phyloP scores from a whole-genome alignment of 441 rosid genomes.

The Populus hybrid region DNA sequence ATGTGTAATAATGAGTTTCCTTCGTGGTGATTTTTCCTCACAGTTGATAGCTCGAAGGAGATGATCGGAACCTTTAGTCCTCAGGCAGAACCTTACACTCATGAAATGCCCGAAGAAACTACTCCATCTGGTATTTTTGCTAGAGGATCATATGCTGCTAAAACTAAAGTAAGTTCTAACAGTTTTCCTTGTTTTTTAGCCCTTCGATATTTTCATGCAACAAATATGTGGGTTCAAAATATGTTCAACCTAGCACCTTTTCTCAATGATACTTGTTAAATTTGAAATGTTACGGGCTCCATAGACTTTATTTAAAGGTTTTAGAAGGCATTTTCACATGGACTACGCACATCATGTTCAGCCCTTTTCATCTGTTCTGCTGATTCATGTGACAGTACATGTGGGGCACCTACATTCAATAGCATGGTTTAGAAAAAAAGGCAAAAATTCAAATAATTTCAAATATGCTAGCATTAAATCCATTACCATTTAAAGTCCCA shows the following conservation, averaged over 20 bases:
- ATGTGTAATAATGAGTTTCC: not conserved
- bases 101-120: constrained; percentile 57
- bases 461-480: constrained; percentile 7
- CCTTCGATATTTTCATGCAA: not conserved
- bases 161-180: constrained; percentile 52
- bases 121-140: constrained; percentile 85
- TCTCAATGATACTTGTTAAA: not conserved
- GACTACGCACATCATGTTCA: not conserved
- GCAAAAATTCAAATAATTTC: constrained; percentile 6
- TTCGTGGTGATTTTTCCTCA: not conserved
- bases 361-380: constrained; percentile 1
- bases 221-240: not conserved
- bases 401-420: constrained; percentile 5
- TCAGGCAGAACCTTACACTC: constrained; percentile 43
- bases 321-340: not conserved
- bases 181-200: not conserved
- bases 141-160: constrained; percentile 85
- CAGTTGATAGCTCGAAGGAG: constrained; percentile 76
- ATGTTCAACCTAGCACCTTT: not conserved
- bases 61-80: constrained; percentile 91
- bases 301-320: not conserved
- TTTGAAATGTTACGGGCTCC: not conserved
- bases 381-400: not conserved
- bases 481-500: not conserved
- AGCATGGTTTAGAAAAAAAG: not conserved